These are phyloP conservation scores for Fusarium incarnatum DNA, from an alignment of 2,329 filamentous ascomycete species.

Conservation along the genomic window DNA sequence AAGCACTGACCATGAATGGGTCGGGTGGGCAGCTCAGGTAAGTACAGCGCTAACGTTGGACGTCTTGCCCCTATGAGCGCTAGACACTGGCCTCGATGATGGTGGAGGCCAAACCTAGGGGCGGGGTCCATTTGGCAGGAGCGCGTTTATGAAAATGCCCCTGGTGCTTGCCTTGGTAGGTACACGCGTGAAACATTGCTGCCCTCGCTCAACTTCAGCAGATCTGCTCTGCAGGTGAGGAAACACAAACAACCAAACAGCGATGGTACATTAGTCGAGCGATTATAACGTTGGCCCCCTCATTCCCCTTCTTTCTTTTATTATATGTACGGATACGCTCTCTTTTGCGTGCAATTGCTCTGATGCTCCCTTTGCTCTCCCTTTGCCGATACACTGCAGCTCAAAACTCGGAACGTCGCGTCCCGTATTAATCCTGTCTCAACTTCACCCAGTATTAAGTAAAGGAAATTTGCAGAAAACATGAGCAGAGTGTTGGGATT, in stretches of 20 bases:
- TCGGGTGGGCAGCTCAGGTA: background rate
- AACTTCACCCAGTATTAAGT: background rate
- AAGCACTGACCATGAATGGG: slow-evolving; percentile 25
- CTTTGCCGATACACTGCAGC: background rate
- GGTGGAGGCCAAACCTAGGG: background rate
- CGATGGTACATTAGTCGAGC: slow-evolving; percentile 3
- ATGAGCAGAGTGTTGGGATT: slow-evolving; percentile 41
- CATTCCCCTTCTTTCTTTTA: background rate
- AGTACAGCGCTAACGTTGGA: slow-evolving; percentile 12
- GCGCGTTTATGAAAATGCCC: slow-evolving; percentile 22
- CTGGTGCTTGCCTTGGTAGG: background rate
- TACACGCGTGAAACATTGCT: slow-evolving; percentile 1
- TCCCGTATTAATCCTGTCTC: background rate
- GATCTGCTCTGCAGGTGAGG: background rate
- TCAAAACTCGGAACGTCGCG: background rate
- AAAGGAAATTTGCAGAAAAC: background rate
- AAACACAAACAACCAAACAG: slow-evolving; percentile 13
- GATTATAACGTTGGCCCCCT: background rate
- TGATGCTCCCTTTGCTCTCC: background rate
- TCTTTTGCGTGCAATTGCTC: background rate
- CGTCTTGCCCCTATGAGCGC: slow-evolving; percentile 5
- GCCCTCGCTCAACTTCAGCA: background rate
- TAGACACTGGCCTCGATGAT: slow-evolving; percentile 5
- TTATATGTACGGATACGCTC: background rate
- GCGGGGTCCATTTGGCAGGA: slow-evolving; percentile 18